Conservation (phyloP, 2,329 filamentous ascomycete genomes). For the Colletotrichum cordylinicola region DNA sequence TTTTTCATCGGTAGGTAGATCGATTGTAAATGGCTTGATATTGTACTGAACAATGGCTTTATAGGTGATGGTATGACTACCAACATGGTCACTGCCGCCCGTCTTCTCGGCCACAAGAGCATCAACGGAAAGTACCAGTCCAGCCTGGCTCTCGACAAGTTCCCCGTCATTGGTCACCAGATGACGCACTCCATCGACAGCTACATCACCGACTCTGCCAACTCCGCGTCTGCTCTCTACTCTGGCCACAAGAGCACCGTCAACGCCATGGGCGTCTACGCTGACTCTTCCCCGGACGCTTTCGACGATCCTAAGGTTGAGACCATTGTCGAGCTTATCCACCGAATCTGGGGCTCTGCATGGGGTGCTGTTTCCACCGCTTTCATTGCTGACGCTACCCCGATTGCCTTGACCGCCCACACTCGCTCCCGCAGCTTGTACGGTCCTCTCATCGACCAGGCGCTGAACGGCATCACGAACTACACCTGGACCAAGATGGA, state of each 20-base stretch:
- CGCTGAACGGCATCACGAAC: conserved; percentile 77
- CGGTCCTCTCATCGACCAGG: conserved; percentile 76
- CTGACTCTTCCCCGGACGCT: conserved; percentile 73
- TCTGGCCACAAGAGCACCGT: conserved; percentile 84
- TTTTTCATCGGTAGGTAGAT: conserved; percentile 73
- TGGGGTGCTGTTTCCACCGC: conserved; percentile 80
- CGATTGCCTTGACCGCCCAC: conserved; percentile 76
- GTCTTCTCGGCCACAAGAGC: conserved; percentile 80
- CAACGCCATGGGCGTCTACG: conserved; percentile 81
- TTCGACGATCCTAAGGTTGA: conserved; percentile 90
- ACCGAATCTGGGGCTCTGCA: conserved; percentile 66
- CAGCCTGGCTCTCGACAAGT: conserved; percentile 78
- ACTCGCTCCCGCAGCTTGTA: conserved; percentile 74
- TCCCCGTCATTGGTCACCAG: conserved; percentile 85
- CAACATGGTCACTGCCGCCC: conserved; percentile 80
- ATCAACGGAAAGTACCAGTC: conserved; percentile 86
- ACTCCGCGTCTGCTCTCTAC: conserved; percentile 83
- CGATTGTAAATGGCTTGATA: neutral
- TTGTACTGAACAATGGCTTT: neutral
- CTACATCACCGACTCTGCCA: conserved; percentile 88
- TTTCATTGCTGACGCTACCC: conserved; percentile 81
- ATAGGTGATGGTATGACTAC: conserved; percentile 68
- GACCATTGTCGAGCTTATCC: conserved; percentile 80
- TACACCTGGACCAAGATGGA: conserved; percentile 80
- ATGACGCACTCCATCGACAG: conserved; percentile 88